Base-by-base conservation (phyloP, 257 asterid species). In the Nicotiana benthamiana region DNA sequence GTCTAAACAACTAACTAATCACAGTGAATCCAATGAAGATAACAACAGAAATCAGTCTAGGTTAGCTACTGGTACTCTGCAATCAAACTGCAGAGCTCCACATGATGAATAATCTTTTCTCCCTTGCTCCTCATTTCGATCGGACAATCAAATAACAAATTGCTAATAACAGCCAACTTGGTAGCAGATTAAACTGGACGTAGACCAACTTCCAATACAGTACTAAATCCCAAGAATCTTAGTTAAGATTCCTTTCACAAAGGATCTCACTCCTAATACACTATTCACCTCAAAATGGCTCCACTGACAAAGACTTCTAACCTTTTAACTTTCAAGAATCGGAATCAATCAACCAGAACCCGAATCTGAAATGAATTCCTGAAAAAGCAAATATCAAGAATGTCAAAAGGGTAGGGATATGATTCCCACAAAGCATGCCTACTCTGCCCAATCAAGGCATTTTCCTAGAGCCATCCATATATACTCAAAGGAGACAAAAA, bases 341-440 rank as follows among this genome's bases (percentile, higher is more conserved):
- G 6, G 15, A 72, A 72, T 12, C 22, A 70, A 22, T 70, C 77
- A 78, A 10, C 83, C 54, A 77, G 84, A 84, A 77, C 28, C 63
- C 36, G 5, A 75, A 87, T 56, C 86, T 84, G 81, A 84, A 84
- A 82, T 52, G 64, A 80, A 81, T 84, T 80, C 89, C 89, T 85
- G 91, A 17, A 84, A 79, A 81, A 40, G 22, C 70, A 79, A 77
- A 22, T 70, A 70, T 63, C 22, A 64, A 36, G 75, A 82, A 81
- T 67, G 68, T 76, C 46, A 81, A 80, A 72, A 72, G 7, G 60
- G 78, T 72, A 13, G 60, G 60, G 20, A 43, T 22, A 18, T 24
- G 53, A 26, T 24, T 24, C 85, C 40, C 20, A 26, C 40, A 62
- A 62, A 62, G 68, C 27, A 26, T 24, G 36, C 5, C 34, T 4